These are phyloP conservation scores for Epichloe aotearoae DNA, from an alignment of 2,329 filamentous ascomycete species.

Conservation along the genomic window DNA sequence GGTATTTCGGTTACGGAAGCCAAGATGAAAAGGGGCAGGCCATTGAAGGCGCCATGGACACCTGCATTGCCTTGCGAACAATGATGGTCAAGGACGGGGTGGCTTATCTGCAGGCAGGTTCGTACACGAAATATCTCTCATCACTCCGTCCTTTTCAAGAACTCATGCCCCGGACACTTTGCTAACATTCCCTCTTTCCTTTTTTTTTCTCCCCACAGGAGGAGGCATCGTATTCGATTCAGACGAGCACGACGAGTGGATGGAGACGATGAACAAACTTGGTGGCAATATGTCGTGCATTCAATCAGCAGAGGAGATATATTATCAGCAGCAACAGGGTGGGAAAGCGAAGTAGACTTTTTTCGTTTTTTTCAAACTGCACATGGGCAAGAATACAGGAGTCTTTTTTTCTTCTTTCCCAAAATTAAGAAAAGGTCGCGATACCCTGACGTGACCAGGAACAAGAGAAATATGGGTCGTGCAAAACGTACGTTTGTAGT, in stretches of 20 bases:
- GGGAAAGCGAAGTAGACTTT: background rate
- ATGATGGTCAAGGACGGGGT: conserved; percentile 90
- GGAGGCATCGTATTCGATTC: conserved; percentile 93
- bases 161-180: background rate
- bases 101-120: conserved; percentile 75
- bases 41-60: conserved; percentile 82
- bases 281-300: conserved; percentile 84
- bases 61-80: conserved; percentile 66
- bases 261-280: conserved; percentile 92
- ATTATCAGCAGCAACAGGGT: conserved; percentile 23
- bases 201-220: conserved; percentile 20
- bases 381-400: background rate
- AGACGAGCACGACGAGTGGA: conserved; percentile 82
- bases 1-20: conserved; percentile 83
- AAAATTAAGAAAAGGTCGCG: too few relatives aligned
- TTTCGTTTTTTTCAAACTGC: background rate
- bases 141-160: too few relatives aligned
- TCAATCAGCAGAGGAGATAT: conserved; percentile 63
- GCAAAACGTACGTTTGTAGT: too few relatives aligned
- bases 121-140: conserved; percentile 12
- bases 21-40: conserved; percentile 50
- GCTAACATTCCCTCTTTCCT: background rate
- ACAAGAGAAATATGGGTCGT: too few relatives aligned
- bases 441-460: too few relatives aligned
- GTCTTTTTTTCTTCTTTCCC: too few relatives aligned